Percentiles rank a stretch among this genome's conserved stretches.
Evolutionary conservation across 495 filamentous ascomycete species (phyloP).

Genomic region (Echria macrotheca): DNA sequence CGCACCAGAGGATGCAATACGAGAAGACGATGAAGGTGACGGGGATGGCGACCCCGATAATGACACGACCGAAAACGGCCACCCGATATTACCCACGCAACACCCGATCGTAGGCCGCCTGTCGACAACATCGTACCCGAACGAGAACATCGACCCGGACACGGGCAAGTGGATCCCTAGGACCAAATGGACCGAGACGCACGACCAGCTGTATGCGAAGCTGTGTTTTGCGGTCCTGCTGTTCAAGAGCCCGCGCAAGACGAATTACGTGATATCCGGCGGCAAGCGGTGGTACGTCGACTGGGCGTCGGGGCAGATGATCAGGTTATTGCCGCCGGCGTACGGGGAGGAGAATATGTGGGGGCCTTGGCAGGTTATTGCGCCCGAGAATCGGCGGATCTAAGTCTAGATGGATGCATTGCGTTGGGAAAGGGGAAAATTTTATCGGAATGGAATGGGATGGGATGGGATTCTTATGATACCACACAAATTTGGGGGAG

Average conservation of each 20-base stretch:
- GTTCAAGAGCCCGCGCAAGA: conserved; percentile 39
- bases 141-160: conserved; percentile 30
- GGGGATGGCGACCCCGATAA: conserved; percentile 9
- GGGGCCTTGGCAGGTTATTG: conserved; percentile 33
- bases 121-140: conserved; percentile 30
- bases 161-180: conserved; percentile 48
- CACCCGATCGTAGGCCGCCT: conserved; percentile 24
- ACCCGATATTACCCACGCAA: conserved; percentile 2
- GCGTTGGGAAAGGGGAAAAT: neutral
- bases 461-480: neutral
- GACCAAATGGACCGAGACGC: conserved; percentile 40
- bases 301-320: conserved; percentile 41
- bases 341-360: conserved; percentile 35
- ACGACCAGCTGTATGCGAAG: conserved; percentile 49
- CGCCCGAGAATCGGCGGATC: conserved; percentile 29
- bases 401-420: conserved; percentile 10
- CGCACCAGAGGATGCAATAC: conserved; percentile 2
- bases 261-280: conserved; percentile 39
- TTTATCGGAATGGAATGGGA: neutral
- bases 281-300: conserved; percentile 45
- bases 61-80: neutral
- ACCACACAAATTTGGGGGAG: no score
- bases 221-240: conserved; percentile 49
- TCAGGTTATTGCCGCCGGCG: conserved; percentile 34
- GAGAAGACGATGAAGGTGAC: conserved; percentile 6